A percentile compares a stretch with the other conserved stretches of the same genome.
phyloP scores from a whole-genome alignment of 2,329 filamentous ascomycete species.

The Eutypa lata region DNA sequence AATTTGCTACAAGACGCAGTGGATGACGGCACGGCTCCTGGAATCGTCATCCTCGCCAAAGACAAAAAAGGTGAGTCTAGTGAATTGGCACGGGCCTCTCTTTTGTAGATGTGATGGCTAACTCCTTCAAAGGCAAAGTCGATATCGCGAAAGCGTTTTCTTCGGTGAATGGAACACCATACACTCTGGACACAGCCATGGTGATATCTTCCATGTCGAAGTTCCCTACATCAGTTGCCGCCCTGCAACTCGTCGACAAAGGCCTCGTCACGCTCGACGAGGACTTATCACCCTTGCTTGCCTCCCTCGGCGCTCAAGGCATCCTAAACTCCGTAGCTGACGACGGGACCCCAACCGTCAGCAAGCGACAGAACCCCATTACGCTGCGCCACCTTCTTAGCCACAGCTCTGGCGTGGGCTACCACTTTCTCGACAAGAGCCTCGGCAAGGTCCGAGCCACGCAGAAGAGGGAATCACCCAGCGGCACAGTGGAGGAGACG shows the following conservation, averaged over 20 bases:
- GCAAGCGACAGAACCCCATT: constrained; percentile 30
- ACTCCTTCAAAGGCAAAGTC: constrained; percentile 10
- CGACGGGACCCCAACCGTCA: constrained; percentile 29
- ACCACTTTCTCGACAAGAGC: constrained; percentile 31
- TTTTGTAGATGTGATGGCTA: too few species aligned
- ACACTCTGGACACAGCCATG: constrained; percentile 27
- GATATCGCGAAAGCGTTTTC: constrained; percentile 12
- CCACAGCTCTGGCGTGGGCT: constrained; percentile 42
- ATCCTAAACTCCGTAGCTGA: constrained; percentile 42
- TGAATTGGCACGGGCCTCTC: not conserved
- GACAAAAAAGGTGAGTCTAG: constrained; percentile 9
- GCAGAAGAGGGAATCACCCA: not conserved
- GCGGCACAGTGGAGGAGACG: constrained; percentile 18
- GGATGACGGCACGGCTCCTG: constrained; percentile 7
- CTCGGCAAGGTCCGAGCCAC: constrained; percentile 6
- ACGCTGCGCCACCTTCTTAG: constrained; percentile 45
- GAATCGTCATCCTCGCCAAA: constrained; percentile 13
- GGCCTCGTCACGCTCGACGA: constrained; percentile 42
- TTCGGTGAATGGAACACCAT: constrained; percentile 2
- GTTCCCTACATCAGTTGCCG: constrained; percentile 43
- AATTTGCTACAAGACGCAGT: constrained; percentile 8
- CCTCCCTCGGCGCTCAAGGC: constrained; percentile 38
- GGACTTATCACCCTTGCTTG: constrained; percentile 39
- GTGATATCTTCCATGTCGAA: constrained; percentile 35
- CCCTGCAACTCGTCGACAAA: constrained; percentile 45